Evolutionary conservation across 2,329 filamentous ascomycete species (phyloP).

Genomic region (Aspergillus oerlinghausenensis): DNA sequence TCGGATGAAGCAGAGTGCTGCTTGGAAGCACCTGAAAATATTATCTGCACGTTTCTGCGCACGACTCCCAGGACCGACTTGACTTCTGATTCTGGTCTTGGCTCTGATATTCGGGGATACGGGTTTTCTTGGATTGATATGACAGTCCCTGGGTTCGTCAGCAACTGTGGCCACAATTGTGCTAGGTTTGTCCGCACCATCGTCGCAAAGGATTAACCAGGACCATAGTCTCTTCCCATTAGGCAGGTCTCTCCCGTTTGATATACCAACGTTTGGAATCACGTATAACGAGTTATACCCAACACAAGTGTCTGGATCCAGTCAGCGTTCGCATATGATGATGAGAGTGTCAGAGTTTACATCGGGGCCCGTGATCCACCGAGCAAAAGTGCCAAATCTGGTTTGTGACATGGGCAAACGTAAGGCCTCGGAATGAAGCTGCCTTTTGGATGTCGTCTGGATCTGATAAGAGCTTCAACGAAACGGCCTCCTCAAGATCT

Average conservation of each 20-base stretch:
- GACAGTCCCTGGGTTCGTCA: slow-evolving; percentile 52
- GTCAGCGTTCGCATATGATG: slow-evolving; percentile 5
- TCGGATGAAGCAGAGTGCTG: slow-evolving; percentile 45
- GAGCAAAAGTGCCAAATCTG: slow-evolving; percentile 73
- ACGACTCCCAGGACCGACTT: slow-evolving; percentile 33
- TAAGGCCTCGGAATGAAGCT: slow-evolving; percentile 33
- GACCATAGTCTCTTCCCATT: slow-evolving; percentile 59
- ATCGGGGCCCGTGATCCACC: slow-evolving; percentile 63
- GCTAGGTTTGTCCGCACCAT: slow-evolving; percentile 44
- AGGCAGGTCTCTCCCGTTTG: slow-evolving; percentile 34
- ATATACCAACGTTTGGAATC: slow-evolving; percentile 44
- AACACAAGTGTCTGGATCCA: slow-evolving; percentile 56
- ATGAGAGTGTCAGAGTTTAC: slow-evolving; percentile 37
- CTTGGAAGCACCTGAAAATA: slow-evolving; percentile 58
- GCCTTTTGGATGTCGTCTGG: slow-evolving; percentile 17
- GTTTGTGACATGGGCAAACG: slow-evolving; percentile 58
- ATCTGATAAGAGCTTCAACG: slow-evolving; percentile 19
- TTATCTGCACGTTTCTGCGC: slow-evolving; percentile 56
- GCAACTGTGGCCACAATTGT: neutral
- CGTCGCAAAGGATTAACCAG: slow-evolving; percentile 65
- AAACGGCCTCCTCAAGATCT: slow-evolving; percentile 31
- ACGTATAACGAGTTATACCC: slow-evolving; percentile 60
- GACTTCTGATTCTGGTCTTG: slow-evolving; percentile 20
- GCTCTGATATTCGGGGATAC: slow-evolving; percentile 44
- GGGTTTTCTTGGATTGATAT: slow-evolving; percentile 64